Evolutionary conservation across 2,329 filamentous ascomycete species (phyloP).

Genomic region (Epicoccum sorghinum): DNA sequence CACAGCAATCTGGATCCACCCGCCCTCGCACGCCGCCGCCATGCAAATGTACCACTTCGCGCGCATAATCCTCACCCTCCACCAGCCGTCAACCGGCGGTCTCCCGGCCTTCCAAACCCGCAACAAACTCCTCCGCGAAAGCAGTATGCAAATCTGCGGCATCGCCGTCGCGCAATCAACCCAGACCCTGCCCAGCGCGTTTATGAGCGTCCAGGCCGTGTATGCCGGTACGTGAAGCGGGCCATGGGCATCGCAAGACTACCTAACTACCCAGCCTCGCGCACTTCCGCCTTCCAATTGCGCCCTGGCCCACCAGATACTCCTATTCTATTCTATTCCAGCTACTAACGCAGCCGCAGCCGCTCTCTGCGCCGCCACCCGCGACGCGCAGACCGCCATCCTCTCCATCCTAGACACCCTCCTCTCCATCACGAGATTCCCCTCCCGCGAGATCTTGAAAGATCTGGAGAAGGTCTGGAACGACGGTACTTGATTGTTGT

Average conservation of each 20-base stretch:
- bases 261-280: too few relatives aligned
- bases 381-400: conserved; percentile 26
- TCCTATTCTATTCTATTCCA: too few relatives aligned
- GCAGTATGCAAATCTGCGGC: conserved; percentile 57
- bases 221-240: conserved; percentile 33
- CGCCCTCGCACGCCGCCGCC: conserved; percentile 49
- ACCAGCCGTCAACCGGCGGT: conserved; percentile 58
- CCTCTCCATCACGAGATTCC: conserved; percentile 33
- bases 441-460: conserved; percentile 31
- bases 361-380: conserved; percentile 28
- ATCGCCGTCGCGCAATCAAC: conserved; percentile 53
- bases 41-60: conserved; percentile 61
- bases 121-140: conserved; percentile 53
- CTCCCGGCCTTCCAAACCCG: conserved; percentile 55
- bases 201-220: conserved; percentile 38
- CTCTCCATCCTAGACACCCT: conserved; percentile 24
- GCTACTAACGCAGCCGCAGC: conserved; percentile 7
- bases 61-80: conserved; percentile 58
- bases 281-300: too few relatives aligned
- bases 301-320: too few relatives aligned
- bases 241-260: too few relatives aligned
- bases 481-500: conserved; percentile 3
- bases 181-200: conserved; percentile 35
- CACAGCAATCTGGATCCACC: conserved; percentile 34
- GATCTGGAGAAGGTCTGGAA: conserved; percentile 37